Percentiles rank a stretch among this genome's conserved stretches.
These are phyloP conservation scores for Houttuynia cordata DNA, from an alignment of 164 flowering plant genomes.

Conservation along the genomic window DNA sequence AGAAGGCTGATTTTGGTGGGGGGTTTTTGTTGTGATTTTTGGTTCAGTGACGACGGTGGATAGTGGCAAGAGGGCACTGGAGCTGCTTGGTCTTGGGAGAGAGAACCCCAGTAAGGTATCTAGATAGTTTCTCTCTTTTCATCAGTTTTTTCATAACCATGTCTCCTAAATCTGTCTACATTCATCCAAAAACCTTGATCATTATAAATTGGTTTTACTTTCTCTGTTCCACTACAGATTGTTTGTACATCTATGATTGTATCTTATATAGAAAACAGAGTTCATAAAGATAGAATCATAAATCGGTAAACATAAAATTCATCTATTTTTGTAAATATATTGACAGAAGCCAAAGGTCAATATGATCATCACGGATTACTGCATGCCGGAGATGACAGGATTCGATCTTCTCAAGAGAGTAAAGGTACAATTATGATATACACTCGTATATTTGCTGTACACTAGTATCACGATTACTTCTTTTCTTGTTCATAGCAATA, in stretches of 20 bases:
- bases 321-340: not conserved
- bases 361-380: constrained; percentile 39
- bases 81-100: constrained; percentile 14
- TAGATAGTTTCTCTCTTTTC: not conserved
- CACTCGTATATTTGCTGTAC: too few relatives aligned
- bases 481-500: too few relatives aligned
- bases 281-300: too few relatives aligned
- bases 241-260: too few relatives aligned
- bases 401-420: constrained; percentile 34
- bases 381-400: constrained; percentile 51
- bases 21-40: not conserved
- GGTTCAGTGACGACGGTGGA: constrained; percentile 19
- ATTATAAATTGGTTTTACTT: too few relatives aligned
- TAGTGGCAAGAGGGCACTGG: constrained; percentile 16
- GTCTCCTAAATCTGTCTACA: too few relatives aligned
- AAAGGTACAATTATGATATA: constrained; percentile 19
- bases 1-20: too few relatives aligned
- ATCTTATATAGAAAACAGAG: too few relatives aligned
- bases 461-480: too few relatives aligned
- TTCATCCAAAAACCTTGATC: not conserved
- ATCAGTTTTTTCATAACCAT: not conserved
- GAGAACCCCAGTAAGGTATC: constrained; percentile 9
- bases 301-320: not conserved
- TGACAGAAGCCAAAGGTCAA: constrained; percentile 27
- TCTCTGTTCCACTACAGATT: too few relatives aligned